Evolutionary conservation across 2,329 filamentous ascomycete genomes (phyloP), one percentile per base, ranked within the genome.

Genomic region (Trichoderma gracile): DNA sequence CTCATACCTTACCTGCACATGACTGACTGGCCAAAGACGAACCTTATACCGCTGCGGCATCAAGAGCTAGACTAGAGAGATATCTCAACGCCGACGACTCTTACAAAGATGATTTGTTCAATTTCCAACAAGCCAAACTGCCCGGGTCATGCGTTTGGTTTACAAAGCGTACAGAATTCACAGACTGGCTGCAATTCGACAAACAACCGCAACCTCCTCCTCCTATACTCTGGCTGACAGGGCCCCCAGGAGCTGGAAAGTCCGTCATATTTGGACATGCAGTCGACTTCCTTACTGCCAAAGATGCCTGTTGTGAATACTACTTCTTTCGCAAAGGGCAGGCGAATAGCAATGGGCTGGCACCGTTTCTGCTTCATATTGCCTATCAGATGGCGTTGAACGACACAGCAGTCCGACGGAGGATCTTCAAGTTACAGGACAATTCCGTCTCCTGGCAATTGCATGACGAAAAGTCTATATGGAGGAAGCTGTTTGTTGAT

Each of bases 131-230:
- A 2, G 40, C 46, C 5, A 56, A 38, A 45, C 25, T 23, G 3
- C 64, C 58, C 3, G 57, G 52, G 27, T 50, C 64, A 1, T 65
- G 64, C 30, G 58, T 23, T 9, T 65, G 64, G 64, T 17, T 65
- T 19, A 62, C 63, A 3, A 49, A 65, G 23, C 33, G 21, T 12
- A 15, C 23, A 3, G 19, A 10, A 8, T 65, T 65, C 27, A 27
- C 49, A 7, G 49, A 53, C 5, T 53, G 49, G 49, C 53, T 33
- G 5, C 5, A 50, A 38, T 21, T 62, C 47, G 56, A 49, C 14
- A 21, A 27, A 15, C 5, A n/a, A 17, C n/a, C 9, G 12, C 14
- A 42, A 10, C 19, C 12, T 15, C 43, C 63, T 10, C 23, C 49
- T 14, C 42, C 63, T 4, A 21, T 65, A 14, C 25, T 45, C 19